These are phyloP conservation scores for Acacia pycnantha DNA, from an alignment of 331 rosid genomes.

Conservation along the genomic window DNA sequence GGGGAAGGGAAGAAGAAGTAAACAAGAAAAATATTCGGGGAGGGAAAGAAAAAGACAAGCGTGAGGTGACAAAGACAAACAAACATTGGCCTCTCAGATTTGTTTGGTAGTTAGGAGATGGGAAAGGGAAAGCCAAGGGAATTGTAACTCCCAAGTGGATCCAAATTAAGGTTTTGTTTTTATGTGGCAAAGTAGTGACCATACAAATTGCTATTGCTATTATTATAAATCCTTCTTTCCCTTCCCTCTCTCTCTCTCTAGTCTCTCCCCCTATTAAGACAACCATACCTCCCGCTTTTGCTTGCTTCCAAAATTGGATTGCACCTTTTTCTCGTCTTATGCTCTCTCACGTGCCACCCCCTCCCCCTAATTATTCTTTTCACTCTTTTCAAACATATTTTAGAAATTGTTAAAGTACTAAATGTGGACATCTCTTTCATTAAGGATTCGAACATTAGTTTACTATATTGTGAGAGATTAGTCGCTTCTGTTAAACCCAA, in stretches of 20 bases:
- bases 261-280: constrained; percentile 32
- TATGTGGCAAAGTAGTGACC: constrained; percentile 42
- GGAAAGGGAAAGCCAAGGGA: constrained; percentile 42
- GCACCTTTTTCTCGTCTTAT: constrained; percentile 51
- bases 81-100: constrained; percentile 40
- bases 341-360: constrained; percentile 45
- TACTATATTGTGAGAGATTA: too few species aligned
- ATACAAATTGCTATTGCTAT: constrained; percentile 42
- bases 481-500: too few species aligned
- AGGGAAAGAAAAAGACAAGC: constrained; percentile 55
- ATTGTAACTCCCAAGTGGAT: background rate
- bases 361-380: background rate
- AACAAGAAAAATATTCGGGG: constrained; percentile 47
- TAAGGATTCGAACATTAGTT: rapidly evolving
- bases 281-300: constrained; percentile 24
- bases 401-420: too few species aligned
- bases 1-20: background rate
- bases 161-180: constrained; percentile 50
- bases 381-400: too few species aligned
- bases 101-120: constrained; percentile 51
- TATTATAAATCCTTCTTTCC: constrained; percentile 36
- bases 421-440: rapidly evolving
- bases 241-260: background rate
- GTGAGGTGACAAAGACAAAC: constrained; percentile 68
- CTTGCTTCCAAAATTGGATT: constrained; percentile 43